Evolutionary conservation across 2,329 filamentous ascomycete species (phyloP).

Genomic region (Colletotrichum godetiae): DNA sequence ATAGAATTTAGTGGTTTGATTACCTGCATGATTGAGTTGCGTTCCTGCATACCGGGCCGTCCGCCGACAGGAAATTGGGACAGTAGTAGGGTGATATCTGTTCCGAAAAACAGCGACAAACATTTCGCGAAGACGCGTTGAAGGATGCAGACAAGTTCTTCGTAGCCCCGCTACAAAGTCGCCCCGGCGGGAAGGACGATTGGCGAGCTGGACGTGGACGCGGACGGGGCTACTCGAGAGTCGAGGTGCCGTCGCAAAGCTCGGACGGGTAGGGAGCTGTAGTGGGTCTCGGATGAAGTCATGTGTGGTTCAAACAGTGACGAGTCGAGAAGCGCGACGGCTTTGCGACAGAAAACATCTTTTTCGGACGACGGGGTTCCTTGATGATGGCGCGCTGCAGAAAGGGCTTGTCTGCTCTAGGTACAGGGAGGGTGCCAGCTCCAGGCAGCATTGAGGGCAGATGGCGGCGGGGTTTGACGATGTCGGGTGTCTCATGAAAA

Average conservation of each 20-base stretch:
- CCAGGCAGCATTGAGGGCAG: slow-evolving; percentile 14
- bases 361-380: slow-evolving; percentile 9
- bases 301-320: slow-evolving; percentile 1
- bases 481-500: slow-evolving; percentile 14
- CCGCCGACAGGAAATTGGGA: slow-evolving; percentile 8
- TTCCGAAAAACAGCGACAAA: slow-evolving; percentile 10
- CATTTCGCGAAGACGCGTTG: slow-evolving; percentile 27
- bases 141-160: slow-evolving; percentile 31
- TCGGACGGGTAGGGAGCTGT: slow-evolving; percentile 16
- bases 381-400: slow-evolving; percentile 16
- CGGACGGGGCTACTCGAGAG: neutral
- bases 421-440: slow-evolving; percentile 30
- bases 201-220: no score
- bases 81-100: neutral
- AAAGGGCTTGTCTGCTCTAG: slow-evolving; percentile 7
- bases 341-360: slow-evolving; percentile 10
- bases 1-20: slow-evolving; percentile 29
- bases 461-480: slow-evolving; percentile 18
- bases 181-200: slow-evolving; percentile 4
- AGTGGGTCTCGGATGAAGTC: slow-evolving; percentile 22
- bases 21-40: slow-evolving; percentile 31
- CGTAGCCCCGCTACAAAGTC: neutral
- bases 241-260: slow-evolving; percentile 9
- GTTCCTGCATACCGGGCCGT: slow-evolving; percentile 29
- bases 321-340: neutral